Evolutionary conservation across 331 rosid genomes (phyloP).

Genomic region (Pyrus hybrid): DNA sequence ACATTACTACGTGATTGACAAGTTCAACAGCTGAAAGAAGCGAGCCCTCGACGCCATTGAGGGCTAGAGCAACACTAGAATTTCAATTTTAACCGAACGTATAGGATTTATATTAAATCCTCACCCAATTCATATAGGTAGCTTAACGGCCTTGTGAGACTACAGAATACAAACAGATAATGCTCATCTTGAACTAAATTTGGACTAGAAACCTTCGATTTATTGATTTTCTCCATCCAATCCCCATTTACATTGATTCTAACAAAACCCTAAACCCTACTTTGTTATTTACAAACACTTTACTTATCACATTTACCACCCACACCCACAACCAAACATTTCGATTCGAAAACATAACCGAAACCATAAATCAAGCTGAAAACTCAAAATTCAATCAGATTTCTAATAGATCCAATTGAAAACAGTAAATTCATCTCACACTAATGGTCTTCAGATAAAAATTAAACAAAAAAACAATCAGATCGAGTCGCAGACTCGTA

Average conservation of each 20-base stretch:
- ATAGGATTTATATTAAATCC: background rate
- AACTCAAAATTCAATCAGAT: background rate
- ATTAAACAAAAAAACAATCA: background rate
- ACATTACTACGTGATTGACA: background rate
- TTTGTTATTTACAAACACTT: background rate
- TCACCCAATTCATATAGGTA: background rate
- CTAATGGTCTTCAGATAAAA: background rate
- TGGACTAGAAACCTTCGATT: background rate
- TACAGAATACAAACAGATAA: background rate
- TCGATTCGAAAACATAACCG: background rate
- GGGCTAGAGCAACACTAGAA: background rate
- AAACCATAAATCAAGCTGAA: background rate
- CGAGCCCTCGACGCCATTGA: background rate
- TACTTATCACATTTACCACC: background rate
- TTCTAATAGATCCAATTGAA: conserved; percentile 34
- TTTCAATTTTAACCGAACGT: background rate
- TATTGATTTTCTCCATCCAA: background rate
- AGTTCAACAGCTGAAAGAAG: background rate
- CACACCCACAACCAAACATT: background rate
- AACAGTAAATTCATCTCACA: conserved; percentile 8
- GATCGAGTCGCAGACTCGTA: conserved; percentile 28
- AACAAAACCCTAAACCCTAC: background rate
- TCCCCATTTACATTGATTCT: background rate
- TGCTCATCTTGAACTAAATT: background rate
- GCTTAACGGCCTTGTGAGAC: background rate